Base-by-base conservation (phyloP, 768 basidiomycete species). In the Trametopsis cervina region DNA sequence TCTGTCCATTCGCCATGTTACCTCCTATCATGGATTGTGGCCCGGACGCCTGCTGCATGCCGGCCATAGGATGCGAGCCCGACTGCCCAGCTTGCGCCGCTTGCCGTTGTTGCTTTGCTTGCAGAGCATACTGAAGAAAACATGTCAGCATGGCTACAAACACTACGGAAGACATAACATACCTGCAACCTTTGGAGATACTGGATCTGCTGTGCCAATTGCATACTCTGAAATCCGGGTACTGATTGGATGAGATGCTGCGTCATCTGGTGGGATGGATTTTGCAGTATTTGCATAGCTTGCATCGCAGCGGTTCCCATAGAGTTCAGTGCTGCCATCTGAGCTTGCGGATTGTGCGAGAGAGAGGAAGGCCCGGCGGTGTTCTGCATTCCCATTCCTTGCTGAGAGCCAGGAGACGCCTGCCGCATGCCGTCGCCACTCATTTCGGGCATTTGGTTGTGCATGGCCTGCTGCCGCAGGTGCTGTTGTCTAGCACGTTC, bases 191-290 rank as follows among this genome's bases (percentile, higher is more conserved):
- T 50, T 27, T 75, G 61, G 63, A 86, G 67, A 58, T 71, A 78
- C 62, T 83, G 82, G 53, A 85, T 57, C 64, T 87, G 83, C 56
- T 72, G 65, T 49, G 69, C 74, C 1, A 70, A 36, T 9, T 81
- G 72, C 48, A 84, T 61, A 17, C 57, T 57, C 52, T 69, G 65
- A 54, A 86, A 86, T 10, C 71, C 71, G 4, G 81, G 83, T 1
- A 80, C 59, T 20, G 65, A 65, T 29, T 70, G 65, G 9, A 67
- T 53, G 66, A 86, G 69, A 54, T 80, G 77, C 49, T 75, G 71
- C 62, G 81, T 62, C 47, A 85, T 67, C 20, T 80, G 78, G 60
- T 87, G 79, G 10, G 51, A 61, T 4, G 78, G 81, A 49, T 62
- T 66, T 13, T 78, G 77, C 58, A 85, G 56, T n/a, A 80, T 61